Base-by-base conservation (phyloP, 768 basidiomycete species). In the Holtermanniella nyarrowii region DNA sequence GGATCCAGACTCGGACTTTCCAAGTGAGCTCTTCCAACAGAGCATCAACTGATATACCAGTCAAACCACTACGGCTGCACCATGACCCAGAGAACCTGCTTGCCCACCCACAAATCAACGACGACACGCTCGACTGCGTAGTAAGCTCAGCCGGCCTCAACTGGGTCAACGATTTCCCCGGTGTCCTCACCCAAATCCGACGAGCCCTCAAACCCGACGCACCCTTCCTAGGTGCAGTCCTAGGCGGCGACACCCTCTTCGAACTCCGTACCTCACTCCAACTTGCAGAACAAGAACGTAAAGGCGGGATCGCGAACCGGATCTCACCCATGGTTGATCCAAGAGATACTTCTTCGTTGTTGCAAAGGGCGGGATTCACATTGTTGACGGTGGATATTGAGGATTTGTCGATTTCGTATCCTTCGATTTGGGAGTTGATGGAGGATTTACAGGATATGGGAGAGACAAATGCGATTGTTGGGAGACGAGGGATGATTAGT, bases 301-400 rank as follows among this genome's bases (percentile, higher is more conserved):
- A 93, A 70, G 95, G 95, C 5, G 95, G 95, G 0, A 85, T 99
- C 49, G 90, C 90, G n/a, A 90, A 91, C 4, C 85, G 88, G 52
- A 73, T 99, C 27, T 97, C 93, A 0, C 95, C 95, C 1, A 97
- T 99, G 95, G 90, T 91, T 55, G 93, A 95, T 65, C 88, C 87
- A 1, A 81, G 85, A 53, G 90, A 95, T 65, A 80, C 97, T 49
- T 90, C 95, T 4, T 90, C 88, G 55, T 81, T 99, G 25, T 79
- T 99, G 31, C 81, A 83, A 27, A 82, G 91, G 49, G 93, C 95
- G 0, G 93, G 93, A 12, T 95, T 97, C 71, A 86, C 84, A 0
- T 75, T 95, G 20, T 80, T 96, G 16, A 97, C 95, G 0, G 88
- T 97, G 26, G 95, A 99, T 63, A 81, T 85, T 27, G 95, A 99